phyloP scores from a whole-genome alignment of 2,329 filamentous ascomycete genomes.

The Fonsecaea erecta region DNA sequence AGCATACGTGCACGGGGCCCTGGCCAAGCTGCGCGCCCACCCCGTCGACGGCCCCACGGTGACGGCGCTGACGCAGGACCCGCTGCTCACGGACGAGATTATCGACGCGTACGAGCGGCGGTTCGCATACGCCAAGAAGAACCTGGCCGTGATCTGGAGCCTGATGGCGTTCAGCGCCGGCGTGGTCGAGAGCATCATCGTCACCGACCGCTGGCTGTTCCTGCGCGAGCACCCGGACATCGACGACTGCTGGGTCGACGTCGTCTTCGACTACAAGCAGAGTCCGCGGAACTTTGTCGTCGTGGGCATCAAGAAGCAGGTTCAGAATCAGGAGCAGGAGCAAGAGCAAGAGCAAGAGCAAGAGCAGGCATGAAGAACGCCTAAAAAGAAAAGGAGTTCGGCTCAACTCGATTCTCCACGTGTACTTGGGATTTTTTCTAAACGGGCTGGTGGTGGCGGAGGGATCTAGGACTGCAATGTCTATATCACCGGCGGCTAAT shows the following conservation, averaged over 20 bases:
- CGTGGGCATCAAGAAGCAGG: constrained; percentile 78
- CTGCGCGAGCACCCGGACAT: constrained; percentile 78
- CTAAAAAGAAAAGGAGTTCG: too few species aligned
- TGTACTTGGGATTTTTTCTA: too few species aligned
- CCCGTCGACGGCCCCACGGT: constrained; percentile 66
- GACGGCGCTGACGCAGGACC: constrained; percentile 63
- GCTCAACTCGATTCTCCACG: background rate
- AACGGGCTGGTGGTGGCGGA: background rate
- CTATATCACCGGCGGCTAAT: background rate
- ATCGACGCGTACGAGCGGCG: constrained; percentile 70
- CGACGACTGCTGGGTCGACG: constrained; percentile 83
- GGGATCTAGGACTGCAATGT: background rate
- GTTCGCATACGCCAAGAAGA: constrained; percentile 72
- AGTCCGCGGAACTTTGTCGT: constrained; percentile 93
- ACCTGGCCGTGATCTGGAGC: constrained; percentile 86
- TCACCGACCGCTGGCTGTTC: constrained; percentile 87
- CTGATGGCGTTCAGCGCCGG: constrained; percentile 94
- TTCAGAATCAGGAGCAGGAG: too few species aligned
- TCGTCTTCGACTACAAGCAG: constrained; percentile 83
- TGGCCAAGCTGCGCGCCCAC: constrained; percentile 70
- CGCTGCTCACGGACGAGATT: constrained; percentile 75
- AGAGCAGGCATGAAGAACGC: too few species aligned
- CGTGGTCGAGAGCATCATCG: constrained; percentile 87
- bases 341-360: too few species aligned
- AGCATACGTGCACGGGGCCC: constrained; percentile 78